Evolutionary conservation across 371 early-diverging fungal species (phyloP), one percentile per base, ranked within the genome.

Genomic region (Rhizopus delemar): DNA sequence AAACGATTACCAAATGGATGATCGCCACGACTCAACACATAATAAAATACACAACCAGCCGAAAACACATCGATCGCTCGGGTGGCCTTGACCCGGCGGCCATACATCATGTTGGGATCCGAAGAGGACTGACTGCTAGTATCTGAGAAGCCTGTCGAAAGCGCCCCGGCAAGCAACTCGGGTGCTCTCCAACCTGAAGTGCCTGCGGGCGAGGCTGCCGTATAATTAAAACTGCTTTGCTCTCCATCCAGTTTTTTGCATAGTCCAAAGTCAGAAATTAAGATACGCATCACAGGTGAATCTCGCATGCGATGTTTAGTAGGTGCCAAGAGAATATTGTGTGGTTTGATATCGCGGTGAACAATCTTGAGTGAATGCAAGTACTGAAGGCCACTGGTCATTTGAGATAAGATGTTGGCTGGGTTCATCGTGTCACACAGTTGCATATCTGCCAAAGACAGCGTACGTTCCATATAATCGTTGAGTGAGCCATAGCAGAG

Each of bases 181-280:
- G 97, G 96, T 3, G 98, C 97, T n/a, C 99, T 81, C 99, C 99
- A 98, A 2, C 99, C 99, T 52, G 91, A 80, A 3, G 98, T 98
- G 29, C 94, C 94, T 33, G 85, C 90, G 16, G 87, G 87, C 29
- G 81, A 85, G 41, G 82, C 85, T 6, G 86, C 83, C 0, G 98
- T 95, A 71, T 94, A 90, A 69, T 94, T 90, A 71, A 98, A 97
- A 39, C 93, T 92, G 51, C 92, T 93, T 62, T 97, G 95, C 55
- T 93, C 95, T 36, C 90, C 93, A 53, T 92, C 93, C 15, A 99
- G 80, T 52, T 93, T 90, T 65, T 97, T 95, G 57, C 96, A 95
- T 41, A 99, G 84, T 15, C 99, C 99, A 83, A 99, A 97, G 73
- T 99, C 99, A 38, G 96, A 94, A 11, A 99, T 92, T 56, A 98